Evolutionary conservation across 106 monocot genomes (phyloP).

Genomic region (Apostasia ramifera): DNA sequence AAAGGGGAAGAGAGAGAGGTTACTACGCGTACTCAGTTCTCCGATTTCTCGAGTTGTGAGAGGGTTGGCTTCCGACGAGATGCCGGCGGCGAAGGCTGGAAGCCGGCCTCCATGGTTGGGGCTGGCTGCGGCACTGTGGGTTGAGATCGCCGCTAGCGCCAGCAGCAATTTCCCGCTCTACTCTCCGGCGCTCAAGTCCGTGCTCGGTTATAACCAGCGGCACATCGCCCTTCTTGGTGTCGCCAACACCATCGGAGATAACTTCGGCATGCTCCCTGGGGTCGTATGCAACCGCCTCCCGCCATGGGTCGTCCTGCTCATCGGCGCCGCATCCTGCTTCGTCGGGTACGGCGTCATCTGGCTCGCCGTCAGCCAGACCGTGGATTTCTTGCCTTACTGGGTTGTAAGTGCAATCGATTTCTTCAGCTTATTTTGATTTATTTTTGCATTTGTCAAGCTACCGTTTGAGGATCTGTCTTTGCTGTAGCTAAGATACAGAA

Average conservation of each 20-base stretch:
- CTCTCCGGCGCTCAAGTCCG: slow-evolving; percentile 52
- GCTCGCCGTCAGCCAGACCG: slow-evolving; percentile 37
- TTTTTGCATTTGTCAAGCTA: background rate
- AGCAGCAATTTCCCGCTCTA: slow-evolving; percentile 63
- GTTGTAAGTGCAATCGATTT: slow-evolving; percentile 27
- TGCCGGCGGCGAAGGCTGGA: slow-evolving; percentile 35
- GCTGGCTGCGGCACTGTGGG: slow-evolving; percentile 77
- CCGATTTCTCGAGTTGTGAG: background rate
- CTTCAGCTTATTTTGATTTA: background rate
- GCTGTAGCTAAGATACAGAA: no score
- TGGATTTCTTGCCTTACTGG: slow-evolving; percentile 40
- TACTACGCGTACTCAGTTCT: no score
- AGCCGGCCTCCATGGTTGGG: slow-evolving; percentile 85
- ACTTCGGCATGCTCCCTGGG: slow-evolving; percentile 60
- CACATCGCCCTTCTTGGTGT: slow-evolving; percentile 71
- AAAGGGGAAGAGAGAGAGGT: no score
- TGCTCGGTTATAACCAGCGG: slow-evolving; percentile 52
- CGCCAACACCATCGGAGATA: slow-evolving; percentile 81
- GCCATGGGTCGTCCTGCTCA: slow-evolving; percentile 42
- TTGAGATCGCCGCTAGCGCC: slow-evolving; percentile 67
- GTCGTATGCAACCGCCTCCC: slow-evolving; percentile 56
- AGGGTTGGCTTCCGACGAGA: background rate
- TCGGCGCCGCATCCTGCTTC: slow-evolving; percentile 41
- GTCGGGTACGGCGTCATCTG: slow-evolving; percentile 56
- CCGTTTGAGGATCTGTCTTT: background rate